These are phyloP conservation scores for Sphaerostilbella broomeana DNA, from an alignment of 2,329 filamentous ascomycete genomes.

Conservation along the genomic window DNA sequence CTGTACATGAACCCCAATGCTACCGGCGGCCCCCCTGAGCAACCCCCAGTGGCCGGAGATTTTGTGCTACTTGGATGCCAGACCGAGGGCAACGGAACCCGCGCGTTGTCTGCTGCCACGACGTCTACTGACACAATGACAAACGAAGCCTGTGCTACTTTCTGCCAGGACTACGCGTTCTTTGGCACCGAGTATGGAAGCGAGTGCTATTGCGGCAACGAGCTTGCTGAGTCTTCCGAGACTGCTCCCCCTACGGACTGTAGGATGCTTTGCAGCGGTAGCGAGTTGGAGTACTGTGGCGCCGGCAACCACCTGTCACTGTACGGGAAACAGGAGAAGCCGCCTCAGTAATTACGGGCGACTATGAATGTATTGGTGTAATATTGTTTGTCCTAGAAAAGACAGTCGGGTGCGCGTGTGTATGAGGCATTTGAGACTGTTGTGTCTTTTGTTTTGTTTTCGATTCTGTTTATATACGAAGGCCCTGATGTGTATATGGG, in stretches of 20 bases:
- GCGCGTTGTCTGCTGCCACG: slow-evolving; percentile 25
- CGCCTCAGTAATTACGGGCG: too few relatives aligned
- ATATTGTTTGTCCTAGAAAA: too few relatives aligned
- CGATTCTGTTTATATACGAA: too few relatives aligned
- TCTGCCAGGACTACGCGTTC: slow-evolving; percentile 25
- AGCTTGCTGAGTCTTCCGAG: slow-evolving; percentile 22
- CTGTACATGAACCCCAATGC: slow-evolving; percentile 27
- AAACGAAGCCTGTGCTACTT: slow-evolving; percentile 26
- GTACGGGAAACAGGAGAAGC: slow-evolving; percentile 24
- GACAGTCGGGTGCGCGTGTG: too few relatives aligned
- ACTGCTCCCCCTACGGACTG: slow-evolving; percentile 29
- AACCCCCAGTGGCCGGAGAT: slow-evolving; percentile 26
- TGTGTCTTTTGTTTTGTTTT: too few relatives aligned
- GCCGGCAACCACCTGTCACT: slow-evolving; percentile 32
- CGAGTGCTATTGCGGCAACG: slow-evolving; percentile 32
- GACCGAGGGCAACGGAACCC: slow-evolving; percentile 28
- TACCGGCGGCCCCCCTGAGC: slow-evolving; percentile 22
- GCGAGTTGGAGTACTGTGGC: slow-evolving; percentile 33
- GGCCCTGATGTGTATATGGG: too few relatives aligned
- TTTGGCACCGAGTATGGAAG: slow-evolving; percentile 34
- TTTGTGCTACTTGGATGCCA: slow-evolving; percentile 31
- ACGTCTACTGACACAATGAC: slow-evolving; percentile 26
- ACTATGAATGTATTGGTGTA: too few relatives aligned
- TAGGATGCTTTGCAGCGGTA: slow-evolving; percentile 35
- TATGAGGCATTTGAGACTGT: too few relatives aligned